Percentiles rank a stretch among this genome's conserved stretches.
These are phyloP conservation scores for Cladophialophora bantiana DNA, from an alignment of 2,329 filamentous ascomycete species.

Conservation along the genomic window DNA sequence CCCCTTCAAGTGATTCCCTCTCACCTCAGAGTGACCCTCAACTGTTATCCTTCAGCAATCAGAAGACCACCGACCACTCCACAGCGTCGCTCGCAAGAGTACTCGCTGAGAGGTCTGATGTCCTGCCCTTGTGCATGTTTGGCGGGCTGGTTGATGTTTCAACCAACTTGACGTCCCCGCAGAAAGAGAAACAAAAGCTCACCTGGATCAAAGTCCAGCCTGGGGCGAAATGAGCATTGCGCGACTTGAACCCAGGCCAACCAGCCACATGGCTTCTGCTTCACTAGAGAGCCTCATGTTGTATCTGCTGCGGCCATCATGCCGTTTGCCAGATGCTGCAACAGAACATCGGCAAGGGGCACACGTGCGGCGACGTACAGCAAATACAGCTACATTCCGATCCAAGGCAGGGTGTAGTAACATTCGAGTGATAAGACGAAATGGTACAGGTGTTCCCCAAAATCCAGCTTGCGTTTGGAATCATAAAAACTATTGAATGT, in stretches of 20 bases:
- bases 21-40: conserved; percentile 10
- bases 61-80: conserved; percentile 14
- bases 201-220: conserved; percentile 26
- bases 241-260: not conserved
- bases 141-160: conserved; percentile 31
- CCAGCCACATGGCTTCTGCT: not conserved
- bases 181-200: conserved; percentile 18
- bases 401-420: not conserved
- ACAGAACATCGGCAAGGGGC: no score
- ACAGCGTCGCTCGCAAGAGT: conserved; percentile 19
- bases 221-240: conserved; percentile 10
- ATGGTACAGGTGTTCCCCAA: no score
- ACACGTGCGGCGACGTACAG: no score
- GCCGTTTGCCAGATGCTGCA: no score
- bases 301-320: not conserved
- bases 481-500: not conserved
- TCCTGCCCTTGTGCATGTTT: conserved; percentile 24
- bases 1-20: conserved; percentile 8
- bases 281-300: not conserved
- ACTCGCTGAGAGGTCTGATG: conserved; percentile 17
- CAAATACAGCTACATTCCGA: no score
- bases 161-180: conserved; percentile 11
- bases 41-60: not conserved
- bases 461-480: not conserved
- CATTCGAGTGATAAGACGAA: not conserved